A percentile compares a stretch with the other conserved stretches of the same genome.
These are phyloP conservation scores for Cadophora malorum DNA, from an alignment of 2,329 filamentous ascomycete species.

Conservation along the genomic window DNA sequence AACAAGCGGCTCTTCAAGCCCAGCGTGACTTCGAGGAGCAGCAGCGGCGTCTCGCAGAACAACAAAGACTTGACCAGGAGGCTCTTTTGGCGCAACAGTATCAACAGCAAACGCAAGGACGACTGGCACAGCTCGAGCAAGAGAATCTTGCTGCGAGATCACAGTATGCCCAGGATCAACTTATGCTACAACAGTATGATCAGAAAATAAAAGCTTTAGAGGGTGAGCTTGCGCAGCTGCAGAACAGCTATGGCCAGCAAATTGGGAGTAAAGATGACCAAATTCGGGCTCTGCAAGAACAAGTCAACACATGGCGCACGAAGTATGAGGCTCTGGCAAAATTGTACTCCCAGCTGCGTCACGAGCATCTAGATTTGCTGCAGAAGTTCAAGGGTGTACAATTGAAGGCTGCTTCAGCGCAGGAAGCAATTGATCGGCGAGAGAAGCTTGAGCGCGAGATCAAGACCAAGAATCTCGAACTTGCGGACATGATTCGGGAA, in stretches of 20 bases:
- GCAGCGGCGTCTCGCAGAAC: slow-evolving; percentile 84
- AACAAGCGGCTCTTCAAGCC: slow-evolving; percentile 82
- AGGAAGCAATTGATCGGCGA: slow-evolving; percentile 92
- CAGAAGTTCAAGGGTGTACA: slow-evolving; percentile 97
- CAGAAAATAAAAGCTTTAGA: slow-evolving; percentile 92
- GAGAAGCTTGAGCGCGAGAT: slow-evolving; percentile 97
- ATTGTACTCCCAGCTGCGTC: slow-evolving; percentile 92
- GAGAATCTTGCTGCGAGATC: slow-evolving; percentile 94
- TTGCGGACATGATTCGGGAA: slow-evolving; percentile 98
- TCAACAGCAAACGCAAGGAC: slow-evolving; percentile 91
- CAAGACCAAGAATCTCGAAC: slow-evolving; percentile 98
- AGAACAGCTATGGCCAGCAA: slow-evolving; percentile 84
- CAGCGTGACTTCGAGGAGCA: slow-evolving; percentile 98
- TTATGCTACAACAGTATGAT: slow-evolving; percentile 97
- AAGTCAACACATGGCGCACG: slow-evolving; percentile 95
- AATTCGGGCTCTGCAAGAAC: slow-evolving; percentile 89
- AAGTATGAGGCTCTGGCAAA: slow-evolving; percentile 98
- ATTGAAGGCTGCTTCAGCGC: slow-evolving; percentile 93
- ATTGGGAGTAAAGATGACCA: slow-evolving; percentile 91
- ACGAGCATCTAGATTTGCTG: slow-evolving; percentile 92
- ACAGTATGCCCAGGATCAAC: slow-evolving; percentile 95
- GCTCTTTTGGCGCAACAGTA: slow-evolving; percentile 87
- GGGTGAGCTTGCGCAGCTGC: slow-evolving; percentile 81
- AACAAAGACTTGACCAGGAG: slow-evolving; percentile 90
- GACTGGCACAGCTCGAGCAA: slow-evolving; percentile 92